Evolutionary conservation across 1,139 yeast genomes (phyloP).

Genomic region (Sugiyamaella neomexicana): DNA sequence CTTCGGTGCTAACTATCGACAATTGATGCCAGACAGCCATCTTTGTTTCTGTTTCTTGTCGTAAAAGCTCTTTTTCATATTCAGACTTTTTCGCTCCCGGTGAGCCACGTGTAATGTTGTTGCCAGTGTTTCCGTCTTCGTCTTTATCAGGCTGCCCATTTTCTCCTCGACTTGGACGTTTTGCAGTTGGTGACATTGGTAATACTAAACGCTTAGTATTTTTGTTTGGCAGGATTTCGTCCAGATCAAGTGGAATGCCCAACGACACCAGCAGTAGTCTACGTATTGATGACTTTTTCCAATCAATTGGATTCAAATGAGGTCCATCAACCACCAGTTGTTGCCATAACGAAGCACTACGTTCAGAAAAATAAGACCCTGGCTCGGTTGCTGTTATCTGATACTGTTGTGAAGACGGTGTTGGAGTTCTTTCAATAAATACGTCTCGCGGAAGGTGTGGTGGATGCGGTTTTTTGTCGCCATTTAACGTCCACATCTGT

Average conservation of each 20-base stretch:
- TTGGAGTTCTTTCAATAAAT: constrained; percentile 3
- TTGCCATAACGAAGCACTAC: constrained; percentile 41
- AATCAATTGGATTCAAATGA: constrained; percentile 42
- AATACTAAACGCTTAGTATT: constrained; percentile 37
- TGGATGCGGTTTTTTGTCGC: constrained; percentile 5
- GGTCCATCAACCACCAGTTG: constrained; percentile 36
- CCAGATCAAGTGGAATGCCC: constrained; percentile 61
- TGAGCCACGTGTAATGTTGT: constrained; percentile 7
- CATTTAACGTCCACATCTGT: constrained; percentile 6
- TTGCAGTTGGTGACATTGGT: constrained; percentile 23
- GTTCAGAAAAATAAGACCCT: constrained; percentile 32
- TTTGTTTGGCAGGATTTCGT: constrained; percentile 46
- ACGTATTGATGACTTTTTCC: constrained; percentile 60
- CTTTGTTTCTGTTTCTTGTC: constrained; percentile 30
- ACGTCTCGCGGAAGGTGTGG: background rate
- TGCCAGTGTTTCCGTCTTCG: constrained; percentile 4
- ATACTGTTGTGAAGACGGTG: background rate
- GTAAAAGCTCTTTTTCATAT: constrained; percentile 12
- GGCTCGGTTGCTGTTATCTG: constrained; percentile 1
- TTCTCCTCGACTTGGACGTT: background rate
- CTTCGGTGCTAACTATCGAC: constrained; percentile 38
- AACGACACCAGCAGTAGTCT: constrained; percentile 55
- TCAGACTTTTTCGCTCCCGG: constrained; percentile 9
- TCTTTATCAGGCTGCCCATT: background rate
- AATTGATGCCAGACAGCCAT: constrained; percentile 37